Conservation (phyloP, 1,284 basidiomycete species). For the Singerocomus inundabilis region DNA sequence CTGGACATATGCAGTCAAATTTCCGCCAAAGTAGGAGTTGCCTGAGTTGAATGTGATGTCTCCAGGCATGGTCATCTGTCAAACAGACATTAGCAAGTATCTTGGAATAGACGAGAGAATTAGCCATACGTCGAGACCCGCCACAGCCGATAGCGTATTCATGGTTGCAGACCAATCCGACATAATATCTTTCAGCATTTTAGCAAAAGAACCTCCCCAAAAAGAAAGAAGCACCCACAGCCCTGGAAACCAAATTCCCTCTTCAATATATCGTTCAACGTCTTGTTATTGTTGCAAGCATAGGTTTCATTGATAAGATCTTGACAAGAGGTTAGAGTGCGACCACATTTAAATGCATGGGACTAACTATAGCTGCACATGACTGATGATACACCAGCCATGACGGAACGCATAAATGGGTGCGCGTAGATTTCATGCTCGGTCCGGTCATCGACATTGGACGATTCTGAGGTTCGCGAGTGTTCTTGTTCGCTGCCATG, state of each 20-base stretch:
- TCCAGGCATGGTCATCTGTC: conserved; percentile 42
- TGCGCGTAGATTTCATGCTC: conserved; percentile 59
- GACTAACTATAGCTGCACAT: conserved; percentile 73
- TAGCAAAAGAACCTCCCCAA: neutral
- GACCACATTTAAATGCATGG: neutral
- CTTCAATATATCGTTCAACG: conserved; percentile 56
- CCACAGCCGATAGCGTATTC: conserved; percentile 35
- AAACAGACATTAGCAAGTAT: neutral
- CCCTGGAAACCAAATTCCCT: conserved; percentile 59
- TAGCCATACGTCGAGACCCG: conserved; percentile 47
- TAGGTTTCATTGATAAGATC: conserved; percentile 48
- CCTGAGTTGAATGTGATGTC: conserved; percentile 34
- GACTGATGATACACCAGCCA: conserved; percentile 62
- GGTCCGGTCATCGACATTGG: conserved; percentile 66
- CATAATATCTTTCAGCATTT: conserved; percentile 22
- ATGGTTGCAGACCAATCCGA: conserved; percentile 47
- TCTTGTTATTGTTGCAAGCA: conserved; percentile 54
- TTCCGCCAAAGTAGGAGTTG: conserved; percentile 46
- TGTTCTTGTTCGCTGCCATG: conserved; percentile 44
- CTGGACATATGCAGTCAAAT: conserved; percentile 39
- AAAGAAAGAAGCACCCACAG: conserved; percentile 30
- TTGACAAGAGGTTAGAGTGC: conserved; percentile 12
- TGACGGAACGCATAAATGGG: conserved; percentile 46
- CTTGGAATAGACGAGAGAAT: neutral
- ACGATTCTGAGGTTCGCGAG: conserved; percentile 38